A percentile compares a stretch with the other conserved stretches of the same genome.
Evolutionary conservation across 306 rosid species (phyloP).

Genomic region (Prosopis cineraria): DNA sequence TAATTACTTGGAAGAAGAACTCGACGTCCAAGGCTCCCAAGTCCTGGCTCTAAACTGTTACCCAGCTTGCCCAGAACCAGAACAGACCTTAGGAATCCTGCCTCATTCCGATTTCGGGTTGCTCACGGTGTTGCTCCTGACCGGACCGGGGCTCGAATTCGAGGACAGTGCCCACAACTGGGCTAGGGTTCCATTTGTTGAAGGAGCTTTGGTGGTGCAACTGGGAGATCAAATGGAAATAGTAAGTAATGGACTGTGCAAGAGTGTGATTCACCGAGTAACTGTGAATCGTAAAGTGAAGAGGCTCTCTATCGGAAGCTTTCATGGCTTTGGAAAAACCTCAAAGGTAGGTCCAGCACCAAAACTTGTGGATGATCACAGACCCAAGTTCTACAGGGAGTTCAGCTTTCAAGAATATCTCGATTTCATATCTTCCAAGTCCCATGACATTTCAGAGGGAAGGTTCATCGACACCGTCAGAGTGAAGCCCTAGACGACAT

Average conservation of each 20-base stretch:
- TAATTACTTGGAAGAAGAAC: slow-evolving; percentile 41
- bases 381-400: slow-evolving; percentile 43
- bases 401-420: slow-evolving; percentile 58
- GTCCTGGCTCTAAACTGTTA: slow-evolving; percentile 54
- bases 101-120: slow-evolving; percentile 55
- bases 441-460: slow-evolving; percentile 37
- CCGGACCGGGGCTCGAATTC: slow-evolving; percentile 48
- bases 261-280: slow-evolving; percentile 50
- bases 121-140: slow-evolving; percentile 51
- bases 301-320: slow-evolving; percentile 52
- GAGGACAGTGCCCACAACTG: slow-evolving; percentile 37
- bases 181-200: slow-evolving; percentile 45
- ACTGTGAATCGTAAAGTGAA: slow-evolving; percentile 35
- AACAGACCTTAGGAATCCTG: slow-evolving; percentile 49
- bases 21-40: slow-evolving; percentile 48
- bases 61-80: slow-evolving; percentile 58
- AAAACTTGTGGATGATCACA: slow-evolving; percentile 42
- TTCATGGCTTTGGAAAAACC: slow-evolving; percentile 49
- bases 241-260: slow-evolving; percentile 51
- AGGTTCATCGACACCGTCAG: slow-evolving; percentile 46
- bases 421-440: slow-evolving; percentile 37
- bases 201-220: slow-evolving; percentile 53
- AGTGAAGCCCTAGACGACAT: too few species aligned
- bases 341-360: slow-evolving; percentile 47
- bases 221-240: slow-evolving; percentile 65